Evolutionary conservation across 2,329 filamentous ascomycete genomes (phyloP).

Genomic region (Arthrobotrys entomopaga): DNA sequence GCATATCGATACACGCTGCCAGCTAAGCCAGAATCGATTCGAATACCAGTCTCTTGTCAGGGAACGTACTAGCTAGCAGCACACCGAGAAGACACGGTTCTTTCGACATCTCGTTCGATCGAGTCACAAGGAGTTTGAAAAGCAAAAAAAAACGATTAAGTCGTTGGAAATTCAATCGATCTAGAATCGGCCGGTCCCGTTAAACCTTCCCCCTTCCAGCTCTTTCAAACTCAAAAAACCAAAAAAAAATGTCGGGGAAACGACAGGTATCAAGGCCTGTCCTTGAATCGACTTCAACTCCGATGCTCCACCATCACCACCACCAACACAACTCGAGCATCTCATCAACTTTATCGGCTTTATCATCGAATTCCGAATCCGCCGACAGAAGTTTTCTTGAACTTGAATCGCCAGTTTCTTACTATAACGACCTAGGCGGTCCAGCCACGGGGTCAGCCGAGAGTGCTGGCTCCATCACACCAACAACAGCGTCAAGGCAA

Average conservation of each 20-base stretch:
- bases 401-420: constrained; percentile 32
- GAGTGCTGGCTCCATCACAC: constrained; percentile 27
- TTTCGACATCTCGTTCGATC: no score
- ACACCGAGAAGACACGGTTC: background rate
- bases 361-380: constrained; percentile 17
- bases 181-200: background rate
- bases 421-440: constrained; percentile 16
- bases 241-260: constrained; percentile 35
- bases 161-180: constrained; percentile 5
- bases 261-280: constrained; percentile 39
- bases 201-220: constrained; percentile 5
- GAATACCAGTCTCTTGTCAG: constrained; percentile 1
- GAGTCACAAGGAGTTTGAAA: no score
- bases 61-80: constrained; percentile 8
- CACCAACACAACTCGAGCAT: constrained; percentile 37
- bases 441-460: constrained; percentile 8
- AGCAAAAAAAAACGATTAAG: no score
- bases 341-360: constrained; percentile 26
- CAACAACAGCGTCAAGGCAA: constrained; percentile 26
- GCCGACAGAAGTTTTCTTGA: constrained; percentile 27
- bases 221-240: constrained; percentile 6
- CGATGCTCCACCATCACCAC: constrained; percentile 28
- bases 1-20: background rate
- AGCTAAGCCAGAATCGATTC: constrained; percentile 6
- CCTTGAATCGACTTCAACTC: constrained; percentile 39